A percentile compares a stretch with the other conserved stretches of the same genome.
These are phyloP conservation scores for Globisporangium uncinulatum DNA, from an alignment of 352 stramenopile species.

Conservation along the genomic window DNA sequence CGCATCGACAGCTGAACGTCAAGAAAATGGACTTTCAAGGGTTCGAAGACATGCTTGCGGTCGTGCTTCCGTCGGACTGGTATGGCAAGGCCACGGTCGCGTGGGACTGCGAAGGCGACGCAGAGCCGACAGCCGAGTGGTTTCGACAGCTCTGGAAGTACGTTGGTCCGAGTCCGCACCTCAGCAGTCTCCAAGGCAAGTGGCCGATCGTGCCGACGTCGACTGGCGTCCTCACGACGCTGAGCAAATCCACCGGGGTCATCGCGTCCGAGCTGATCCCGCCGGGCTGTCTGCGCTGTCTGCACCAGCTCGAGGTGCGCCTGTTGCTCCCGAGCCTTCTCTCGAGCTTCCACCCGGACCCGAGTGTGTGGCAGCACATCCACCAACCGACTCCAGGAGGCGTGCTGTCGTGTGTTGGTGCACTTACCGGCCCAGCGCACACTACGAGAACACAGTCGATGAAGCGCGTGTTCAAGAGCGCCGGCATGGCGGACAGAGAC, in stretches of 20 bases:
- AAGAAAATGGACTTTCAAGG: constrained; percentile 37
- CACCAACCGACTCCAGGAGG: constrained; percentile 58
- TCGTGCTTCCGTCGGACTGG: constrained; percentile 45
- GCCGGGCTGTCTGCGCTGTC: constrained; percentile 26
- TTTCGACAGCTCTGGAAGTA: constrained; percentile 63
- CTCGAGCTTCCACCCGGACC: constrained; percentile 38
- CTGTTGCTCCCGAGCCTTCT: constrained; percentile 56
- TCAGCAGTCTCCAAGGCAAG: constrained; percentile 46
- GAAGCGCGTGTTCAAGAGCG: constrained; percentile 17
- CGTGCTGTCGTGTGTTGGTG: constrained; percentile 39
- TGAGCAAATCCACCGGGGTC: constrained; percentile 40
- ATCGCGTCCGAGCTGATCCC: constrained; percentile 52
- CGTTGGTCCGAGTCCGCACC: constrained; percentile 33
- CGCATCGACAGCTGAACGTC: constrained; percentile 36
- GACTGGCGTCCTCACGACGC: constrained; percentile 25
- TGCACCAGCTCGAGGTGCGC: constrained; percentile 44
- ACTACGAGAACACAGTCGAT: constrained; percentile 1
- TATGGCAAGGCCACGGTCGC: constrained; percentile 25
- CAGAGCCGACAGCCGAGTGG: constrained; percentile 41
- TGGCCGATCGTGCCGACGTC: constrained; percentile 69
- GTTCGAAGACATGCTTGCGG: constrained; percentile 48
- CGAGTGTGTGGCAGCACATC: constrained; percentile 67
- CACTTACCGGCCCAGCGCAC: constrained; percentile 1
- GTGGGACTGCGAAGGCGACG: constrained; percentile 20
- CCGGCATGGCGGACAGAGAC: constrained; percentile 25